phyloP scores from a whole-genome alignment of 2,329 filamentous ascomycete species.

The Verticillium longisporum region DNA sequence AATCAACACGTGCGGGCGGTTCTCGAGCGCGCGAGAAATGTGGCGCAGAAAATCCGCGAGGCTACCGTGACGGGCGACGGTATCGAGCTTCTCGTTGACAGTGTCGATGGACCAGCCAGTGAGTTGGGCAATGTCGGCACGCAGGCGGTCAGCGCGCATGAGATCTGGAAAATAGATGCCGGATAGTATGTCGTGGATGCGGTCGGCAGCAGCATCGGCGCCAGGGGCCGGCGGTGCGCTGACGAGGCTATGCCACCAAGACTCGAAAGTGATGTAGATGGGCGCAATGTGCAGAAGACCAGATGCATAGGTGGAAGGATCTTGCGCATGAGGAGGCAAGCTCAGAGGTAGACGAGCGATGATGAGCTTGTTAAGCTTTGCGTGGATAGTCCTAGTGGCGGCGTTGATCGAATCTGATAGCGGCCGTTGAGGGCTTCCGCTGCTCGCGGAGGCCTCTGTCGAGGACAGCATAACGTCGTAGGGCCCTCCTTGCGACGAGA shows the following conservation, averaged over 20 bases:
- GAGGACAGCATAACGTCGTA: not conserved
- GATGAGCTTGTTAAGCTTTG: constrained; percentile 63
- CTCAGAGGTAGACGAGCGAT: constrained; percentile 61
- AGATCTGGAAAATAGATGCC: constrained; percentile 41
- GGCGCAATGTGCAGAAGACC: constrained; percentile 64
- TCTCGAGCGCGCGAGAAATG: constrained; percentile 39
- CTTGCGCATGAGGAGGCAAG: constrained; percentile 55
- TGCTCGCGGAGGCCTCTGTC: not conserved
- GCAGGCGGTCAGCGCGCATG: constrained; percentile 38
- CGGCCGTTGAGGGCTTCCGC: constrained; percentile 13
- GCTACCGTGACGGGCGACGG: constrained; percentile 25
- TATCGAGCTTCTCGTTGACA: constrained; percentile 40
- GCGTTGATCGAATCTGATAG: constrained; percentile 42
- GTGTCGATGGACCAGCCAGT: constrained; percentile 39
- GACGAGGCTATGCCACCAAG: constrained; percentile 52
- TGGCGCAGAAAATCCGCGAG: constrained; percentile 49
- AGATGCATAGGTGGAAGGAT: constrained; percentile 55
- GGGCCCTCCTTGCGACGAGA: not conserved
- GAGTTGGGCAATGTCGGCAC: constrained; percentile 45
- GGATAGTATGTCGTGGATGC: constrained; percentile 33
- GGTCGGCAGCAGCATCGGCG: constrained; percentile 9
- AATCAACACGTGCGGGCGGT: constrained; percentile 59
- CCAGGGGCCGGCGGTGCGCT: constrained; percentile 14
- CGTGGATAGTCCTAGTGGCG: constrained; percentile 49
- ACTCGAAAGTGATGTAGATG: constrained; percentile 66